Conservation (phyloP, 1,139 yeast genomes). For the Magnusiomyces tetraspermus region DNA sequence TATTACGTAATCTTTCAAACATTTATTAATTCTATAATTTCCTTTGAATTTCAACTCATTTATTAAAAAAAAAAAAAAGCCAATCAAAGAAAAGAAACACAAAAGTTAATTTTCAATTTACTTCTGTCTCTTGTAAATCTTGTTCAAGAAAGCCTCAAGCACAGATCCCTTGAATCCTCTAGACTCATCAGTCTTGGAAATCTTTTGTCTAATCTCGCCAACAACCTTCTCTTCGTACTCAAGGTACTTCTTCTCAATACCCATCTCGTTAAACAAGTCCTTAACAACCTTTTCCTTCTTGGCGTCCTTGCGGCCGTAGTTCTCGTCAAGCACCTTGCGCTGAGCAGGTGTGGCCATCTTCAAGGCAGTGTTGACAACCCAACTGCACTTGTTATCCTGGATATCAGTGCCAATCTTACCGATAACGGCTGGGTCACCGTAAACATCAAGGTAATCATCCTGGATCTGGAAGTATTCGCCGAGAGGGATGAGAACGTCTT, state of each 20-base stretch:
- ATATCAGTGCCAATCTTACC: slow-evolving; percentile 99
- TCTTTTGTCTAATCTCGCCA: slow-evolving; percentile 50
- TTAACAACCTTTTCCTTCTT: slow-evolving; percentile 64
- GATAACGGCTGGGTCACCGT: slow-evolving; percentile 93
- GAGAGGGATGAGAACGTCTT: slow-evolving; percentile 79
- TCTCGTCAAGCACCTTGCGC: slow-evolving; percentile 68
- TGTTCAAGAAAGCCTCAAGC: slow-evolving; percentile 70
- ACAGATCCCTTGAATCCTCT: slow-evolving; percentile 88
- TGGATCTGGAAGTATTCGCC: slow-evolving; percentile 99
- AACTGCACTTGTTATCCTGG: slow-evolving; percentile 95
- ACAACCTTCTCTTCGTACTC: slow-evolving; percentile 79
- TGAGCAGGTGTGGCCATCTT: slow-evolving; percentile 71
- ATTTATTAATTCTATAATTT: too few species aligned
- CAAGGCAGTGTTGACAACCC: slow-evolving; percentile 93
- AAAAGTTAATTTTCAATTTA: slow-evolving; percentile 28
- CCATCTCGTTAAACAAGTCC: slow-evolving; percentile 62
- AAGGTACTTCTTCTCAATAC: slow-evolving; percentile 59
- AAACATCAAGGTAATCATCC: slow-evolving; percentile 94
- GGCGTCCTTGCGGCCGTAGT: slow-evolving; percentile 80
- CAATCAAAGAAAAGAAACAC: neutral
- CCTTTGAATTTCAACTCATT: too few species aligned
- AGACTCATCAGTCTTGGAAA: slow-evolving; percentile 69
- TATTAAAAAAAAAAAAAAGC: neutral
- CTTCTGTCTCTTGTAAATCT: slow-evolving; percentile 90
- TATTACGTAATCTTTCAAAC: neutral